Percentiles rank a stretch among this genome's conserved stretches.
Conservation (phyloP, 2,329 filamentous ascomycete genomes). For the Akanthomyces lecanii region DNA sequence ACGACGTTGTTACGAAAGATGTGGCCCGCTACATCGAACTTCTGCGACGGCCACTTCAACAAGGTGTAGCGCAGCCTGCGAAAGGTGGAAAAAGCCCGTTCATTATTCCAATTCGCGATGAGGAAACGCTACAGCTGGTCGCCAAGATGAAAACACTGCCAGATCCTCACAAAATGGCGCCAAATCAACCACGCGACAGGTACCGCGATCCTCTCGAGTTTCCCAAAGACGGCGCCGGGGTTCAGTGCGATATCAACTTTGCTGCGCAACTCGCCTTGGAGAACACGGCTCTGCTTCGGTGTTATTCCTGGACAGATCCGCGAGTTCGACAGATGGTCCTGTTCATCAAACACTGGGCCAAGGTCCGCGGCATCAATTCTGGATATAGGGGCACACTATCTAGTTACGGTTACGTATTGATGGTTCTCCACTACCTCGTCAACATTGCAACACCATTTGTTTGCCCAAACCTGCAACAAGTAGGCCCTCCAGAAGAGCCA, state of each 20-base stretch:
- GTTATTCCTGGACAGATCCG: conserved; percentile 74
- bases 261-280: conserved; percentile 77
- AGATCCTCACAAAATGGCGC: conserved; percentile 46
- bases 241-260: conserved; percentile 91
- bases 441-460: conserved; percentile 79
- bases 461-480: conserved; percentile 73
- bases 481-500: conserved; percentile 35
- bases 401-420: conserved; percentile 86
- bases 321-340: conserved; percentile 75
- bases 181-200: conserved; percentile 49
- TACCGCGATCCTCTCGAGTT: conserved; percentile 67
- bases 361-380: conserved; percentile 78
- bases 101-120: conserved; percentile 35
- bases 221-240: conserved; percentile 70
- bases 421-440: conserved; percentile 87
- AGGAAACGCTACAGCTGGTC: conserved; percentile 32
- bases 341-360: conserved; percentile 90
- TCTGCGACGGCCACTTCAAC: conserved; percentile 38
- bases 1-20: conserved; percentile 29
- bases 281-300: conserved; percentile 77
- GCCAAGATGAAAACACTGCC: conserved; percentile 41
- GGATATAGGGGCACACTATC: conserved; percentile 82
- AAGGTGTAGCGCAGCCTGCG: conserved; percentile 12
- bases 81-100: conserved; percentile 21
- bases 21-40: conserved; percentile 48